Evolutionary conservation across 2,329 filamentous ascomycete genomes (phyloP).

Genomic region (Neofusicoccum ribis): DNA sequence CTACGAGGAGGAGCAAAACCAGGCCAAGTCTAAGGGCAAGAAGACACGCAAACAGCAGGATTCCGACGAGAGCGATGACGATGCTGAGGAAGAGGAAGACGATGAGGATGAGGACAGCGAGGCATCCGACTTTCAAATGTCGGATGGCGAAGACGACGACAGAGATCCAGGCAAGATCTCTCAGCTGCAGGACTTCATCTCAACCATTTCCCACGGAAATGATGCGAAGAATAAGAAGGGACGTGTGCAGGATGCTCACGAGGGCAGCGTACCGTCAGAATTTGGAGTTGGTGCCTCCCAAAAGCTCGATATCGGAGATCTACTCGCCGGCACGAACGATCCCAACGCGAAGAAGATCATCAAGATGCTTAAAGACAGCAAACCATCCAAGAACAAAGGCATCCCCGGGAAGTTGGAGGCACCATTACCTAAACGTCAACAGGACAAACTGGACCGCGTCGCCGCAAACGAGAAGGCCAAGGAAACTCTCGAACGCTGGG

Average conservation of each 20-base stretch:
- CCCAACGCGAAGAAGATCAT: slow-evolving; percentile 75
- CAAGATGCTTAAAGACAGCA: slow-evolving; percentile 70
- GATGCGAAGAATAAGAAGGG: slow-evolving; percentile 35
- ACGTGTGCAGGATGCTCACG: slow-evolving; percentile 50
- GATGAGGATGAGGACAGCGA: slow-evolving; percentile 47
- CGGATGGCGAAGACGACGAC: slow-evolving; percentile 48
- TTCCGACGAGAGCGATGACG: slow-evolving; percentile 41
- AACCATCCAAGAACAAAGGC: slow-evolving; percentile 56
- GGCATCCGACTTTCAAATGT: slow-evolving; percentile 52
- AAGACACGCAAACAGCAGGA: slow-evolving; percentile 30
- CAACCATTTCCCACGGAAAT: slow-evolving; percentile 56
- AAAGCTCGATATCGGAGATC: slow-evolving; percentile 74
- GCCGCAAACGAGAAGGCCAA: slow-evolving; percentile 90
- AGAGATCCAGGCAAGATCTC: slow-evolving; percentile 56
- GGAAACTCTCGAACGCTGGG: slow-evolving; percentile 86
- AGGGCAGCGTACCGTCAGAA: slow-evolving; percentile 63
- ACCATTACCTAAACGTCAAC: slow-evolving; percentile 80
- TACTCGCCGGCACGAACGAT: slow-evolving; percentile 72
- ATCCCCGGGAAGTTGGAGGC: slow-evolving; percentile 73
- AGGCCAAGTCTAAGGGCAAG: slow-evolving; percentile 27
- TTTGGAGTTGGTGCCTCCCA: slow-evolving; percentile 58
- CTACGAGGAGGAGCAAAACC: slow-evolving; percentile 36
- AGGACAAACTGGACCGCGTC: slow-evolving; percentile 77
- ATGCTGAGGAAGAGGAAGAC: slow-evolving; percentile 57
- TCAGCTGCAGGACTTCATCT: slow-evolving; percentile 68